Evolutionary conservation across 768 basidiomycete genomes (phyloP), one percentile per base, ranked within the genome.

Genomic region (Lenzites betulinus): DNA sequence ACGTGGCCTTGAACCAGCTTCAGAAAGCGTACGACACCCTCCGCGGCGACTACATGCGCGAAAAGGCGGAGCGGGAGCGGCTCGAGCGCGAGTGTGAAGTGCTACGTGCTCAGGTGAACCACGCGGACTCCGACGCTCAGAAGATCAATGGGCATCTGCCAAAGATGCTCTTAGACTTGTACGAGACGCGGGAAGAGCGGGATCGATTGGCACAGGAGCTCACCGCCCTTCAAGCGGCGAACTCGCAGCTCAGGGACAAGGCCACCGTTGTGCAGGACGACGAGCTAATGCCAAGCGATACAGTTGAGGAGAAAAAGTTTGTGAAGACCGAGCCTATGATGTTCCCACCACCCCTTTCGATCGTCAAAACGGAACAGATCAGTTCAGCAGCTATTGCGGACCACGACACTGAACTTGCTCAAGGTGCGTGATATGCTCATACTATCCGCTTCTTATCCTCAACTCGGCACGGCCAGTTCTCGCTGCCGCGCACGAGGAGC

Each of bases 221-320:
- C n/a, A 22, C 16, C 33, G 26, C 22, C 16, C 20, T 59, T 4
- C 33, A 42, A n/a, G 60, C 50, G 38, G 57, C 35, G 49, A 62
- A 59, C 20, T 44, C 36, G 42, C 30, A 28, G 56, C 25, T 58
- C 43, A 51, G 54, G 43, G 54, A 59, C 46, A 57, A 56, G 54
- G n/a, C n/a, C n/a, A 20, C 22, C 30, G 54, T 30, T 18, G 36
- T n/a, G 11, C 42, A 20, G 22, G 54, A 51, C 22, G 25, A 22
- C 7, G 50, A n/a, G 12, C 9, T 20, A 16, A 9, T 22, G 16
- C 15, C 33, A 22, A 3, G 13, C 1, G 22, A 35, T 5, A 5
- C n/a, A 2, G 28, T 22, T 18, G 51, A 58, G 41, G 50, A 38
- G 5, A 18, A 23, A 15, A 53, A 53, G 44, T 23, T 28, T 11